Conservation (phyloP, 768 basidiomycete species). For the Cytidiella melzeri region DNA sequence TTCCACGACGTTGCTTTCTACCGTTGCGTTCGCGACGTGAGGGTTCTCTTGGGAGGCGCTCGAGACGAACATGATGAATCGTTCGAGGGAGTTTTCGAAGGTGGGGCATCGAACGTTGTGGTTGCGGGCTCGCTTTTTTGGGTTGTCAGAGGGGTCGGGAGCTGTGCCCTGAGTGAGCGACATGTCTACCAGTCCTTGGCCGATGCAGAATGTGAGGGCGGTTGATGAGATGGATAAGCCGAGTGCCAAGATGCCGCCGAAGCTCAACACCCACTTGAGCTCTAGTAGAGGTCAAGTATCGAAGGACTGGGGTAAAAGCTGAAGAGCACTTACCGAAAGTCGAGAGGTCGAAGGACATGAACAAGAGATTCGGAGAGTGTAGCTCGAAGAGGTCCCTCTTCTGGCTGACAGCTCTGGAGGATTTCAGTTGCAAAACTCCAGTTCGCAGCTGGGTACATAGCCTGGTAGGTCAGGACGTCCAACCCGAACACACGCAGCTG, state of each 20-base stretch:
- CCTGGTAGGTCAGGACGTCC: neutral
- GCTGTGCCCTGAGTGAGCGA: no score
- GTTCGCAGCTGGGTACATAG: neutral
- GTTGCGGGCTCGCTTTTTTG: no score
- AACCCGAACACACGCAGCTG: neutral
- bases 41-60: conserved; percentile 1
- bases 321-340: no score
- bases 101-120: no score
- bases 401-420: neutral
- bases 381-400: neutral
- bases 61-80: conserved; percentile 7
- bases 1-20: neutral
- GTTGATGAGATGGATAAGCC: no score
- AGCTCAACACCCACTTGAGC: no score
- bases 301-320: no score
- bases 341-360: neutral
- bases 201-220: no score
- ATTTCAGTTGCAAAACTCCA: neutral
- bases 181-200: no score
- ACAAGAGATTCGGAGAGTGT: neutral
- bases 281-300: no score
- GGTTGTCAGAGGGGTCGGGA: no score
- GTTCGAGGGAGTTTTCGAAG: conserved; percentile 7
- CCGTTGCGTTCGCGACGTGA: neutral
- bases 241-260: no score